These are phyloP conservation scores for Abrus precatorius DNA, from an alignment of 306 rosid genomes.

Conservation along the genomic window DNA sequence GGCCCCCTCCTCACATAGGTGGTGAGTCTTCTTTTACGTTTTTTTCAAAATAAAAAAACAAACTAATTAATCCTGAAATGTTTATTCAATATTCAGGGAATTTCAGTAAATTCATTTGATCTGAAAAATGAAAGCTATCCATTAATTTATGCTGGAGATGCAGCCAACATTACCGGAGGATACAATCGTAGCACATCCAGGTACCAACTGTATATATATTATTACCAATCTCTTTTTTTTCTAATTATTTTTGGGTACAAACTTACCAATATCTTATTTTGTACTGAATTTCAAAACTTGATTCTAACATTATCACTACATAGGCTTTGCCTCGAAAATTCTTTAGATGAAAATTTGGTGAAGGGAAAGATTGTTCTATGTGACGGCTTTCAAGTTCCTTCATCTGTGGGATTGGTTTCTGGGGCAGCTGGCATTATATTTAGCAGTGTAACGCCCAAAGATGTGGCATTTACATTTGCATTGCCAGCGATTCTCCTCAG, in stretches of 20 bases:
- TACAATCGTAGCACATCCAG: not conserved
- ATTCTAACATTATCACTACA: not conserved
- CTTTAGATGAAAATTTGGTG: conserved; percentile 43
- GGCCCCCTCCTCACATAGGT: too few relatives aligned
- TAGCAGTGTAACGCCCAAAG: not conserved
- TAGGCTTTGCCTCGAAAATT: conserved; percentile 8
- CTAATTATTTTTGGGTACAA: too few relatives aligned
- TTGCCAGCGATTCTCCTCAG: conserved; percentile 43
- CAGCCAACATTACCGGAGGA: not conserved
- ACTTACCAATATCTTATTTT: too few relatives aligned
- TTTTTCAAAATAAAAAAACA: too few relatives aligned
- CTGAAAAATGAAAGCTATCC: not conserved
- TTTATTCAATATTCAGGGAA: not conserved
- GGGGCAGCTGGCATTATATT: conserved; percentile 48
- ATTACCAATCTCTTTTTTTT: not conserved
- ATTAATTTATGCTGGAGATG: conserved; percentile 4
- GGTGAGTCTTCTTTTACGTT: too few relatives aligned
- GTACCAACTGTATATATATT: not conserved
- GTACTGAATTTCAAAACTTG: not conserved
- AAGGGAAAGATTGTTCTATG: conserved; percentile 57
- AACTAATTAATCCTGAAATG: not conserved
- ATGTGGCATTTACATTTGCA: not conserved
- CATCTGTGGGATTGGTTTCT: rapidly evolving
- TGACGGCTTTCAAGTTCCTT: not conserved
- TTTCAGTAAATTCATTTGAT: not conserved